Evolutionary conservation across 2,329 filamentous ascomycete genomes (phyloP), one percentile per base, ranked within the genome.

Genomic region (Fusarium torulosum): DNA sequence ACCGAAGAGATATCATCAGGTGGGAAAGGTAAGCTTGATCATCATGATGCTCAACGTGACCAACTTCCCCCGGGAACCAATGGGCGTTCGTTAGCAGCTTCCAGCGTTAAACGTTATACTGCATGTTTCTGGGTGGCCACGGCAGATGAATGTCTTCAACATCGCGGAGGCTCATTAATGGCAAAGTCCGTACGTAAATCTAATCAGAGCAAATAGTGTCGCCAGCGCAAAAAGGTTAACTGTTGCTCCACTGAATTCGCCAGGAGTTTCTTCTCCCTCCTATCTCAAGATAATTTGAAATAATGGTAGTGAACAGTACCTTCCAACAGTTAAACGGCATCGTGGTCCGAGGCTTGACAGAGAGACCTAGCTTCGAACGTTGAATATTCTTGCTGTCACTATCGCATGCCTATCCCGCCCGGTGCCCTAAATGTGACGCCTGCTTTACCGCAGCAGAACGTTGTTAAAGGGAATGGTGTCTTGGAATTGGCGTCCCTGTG

Each of bases 321-420:
- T 55, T 57, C 45, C 35, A 54, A 50, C 19, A 35, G 10, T 6
- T 21, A 15, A 27, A 40, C 15, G 9, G 17, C 8, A 46, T 33
- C 29, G 14, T 15, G 14, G 29, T 29, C 29, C 25, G 29, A 45
- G 52, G 47, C 46, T 63, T 54, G 52, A 29, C 37, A 9, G 54
- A 33, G 52, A 52, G 37, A 56, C 21, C 46, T 33, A 20, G 44
- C 33, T n/a, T 33, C 25, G 40, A 49, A 61, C 59, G 67, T 63
- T 72, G 53, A 40, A 45, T 37, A 19, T 42, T 53, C 42, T 33
- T 64, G 72, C 59, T 52, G 45, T 44, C 49, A 33, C 41, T 38
- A 15, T 37, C 37, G 15, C 14, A 58, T 49, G 31, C 21, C n/a
- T 40, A 31, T 51, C 25, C 47, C 41, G 53, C 33, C 53, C 57